Conservation (phyloP, 2,329 filamentous ascomycete genomes). For the Cryoendolithus antarcticus region DNA sequence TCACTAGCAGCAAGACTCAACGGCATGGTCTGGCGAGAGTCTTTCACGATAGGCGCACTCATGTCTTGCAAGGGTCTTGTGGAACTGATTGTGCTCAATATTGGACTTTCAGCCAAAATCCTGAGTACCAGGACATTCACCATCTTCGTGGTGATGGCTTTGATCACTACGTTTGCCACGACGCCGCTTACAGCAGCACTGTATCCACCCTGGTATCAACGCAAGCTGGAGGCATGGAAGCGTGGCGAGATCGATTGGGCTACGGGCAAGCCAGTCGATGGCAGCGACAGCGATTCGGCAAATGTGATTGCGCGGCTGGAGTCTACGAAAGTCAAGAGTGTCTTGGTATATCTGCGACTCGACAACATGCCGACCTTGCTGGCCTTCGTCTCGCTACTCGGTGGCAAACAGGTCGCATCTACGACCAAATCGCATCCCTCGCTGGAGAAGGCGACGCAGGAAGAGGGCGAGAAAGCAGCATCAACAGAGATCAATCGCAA, state of each 20-base stretch:
- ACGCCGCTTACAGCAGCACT: constrained; percentile 62
- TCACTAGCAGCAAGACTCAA: constrained; percentile 63
- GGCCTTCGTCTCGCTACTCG: constrained; percentile 68
- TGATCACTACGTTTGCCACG: constrained; percentile 73
- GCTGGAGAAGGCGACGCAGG: constrained; percentile 12
- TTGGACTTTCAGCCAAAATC: constrained; percentile 73
- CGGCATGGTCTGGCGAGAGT: constrained; percentile 81
- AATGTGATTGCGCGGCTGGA: constrained; percentile 38
- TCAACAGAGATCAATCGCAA: constrained; percentile 1
- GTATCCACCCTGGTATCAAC: constrained; percentile 67
- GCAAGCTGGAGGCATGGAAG: constrained; percentile 62
- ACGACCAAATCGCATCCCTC: constrained; percentile 27
- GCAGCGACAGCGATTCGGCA: constrained; percentile 21
- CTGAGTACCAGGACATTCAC: constrained; percentile 73
- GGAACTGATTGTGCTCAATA: constrained; percentile 84
- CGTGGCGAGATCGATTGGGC: constrained; percentile 88
- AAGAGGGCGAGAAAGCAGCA: constrained; percentile 3
- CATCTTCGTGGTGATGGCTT: constrained; percentile 89
- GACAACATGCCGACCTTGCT: constrained; percentile 76
- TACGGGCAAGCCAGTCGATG: constrained; percentile 39
- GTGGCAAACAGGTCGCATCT: constrained; percentile 36
- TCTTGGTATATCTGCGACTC: constrained; percentile 71
- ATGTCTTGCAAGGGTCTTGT: constrained; percentile 98
- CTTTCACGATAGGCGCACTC: constrained; percentile 70
- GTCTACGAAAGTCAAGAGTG: constrained; percentile 42